Conservation (phyloP, 805 yeast genomes). For the Zygotorulaspora chibaensis region DNA sequence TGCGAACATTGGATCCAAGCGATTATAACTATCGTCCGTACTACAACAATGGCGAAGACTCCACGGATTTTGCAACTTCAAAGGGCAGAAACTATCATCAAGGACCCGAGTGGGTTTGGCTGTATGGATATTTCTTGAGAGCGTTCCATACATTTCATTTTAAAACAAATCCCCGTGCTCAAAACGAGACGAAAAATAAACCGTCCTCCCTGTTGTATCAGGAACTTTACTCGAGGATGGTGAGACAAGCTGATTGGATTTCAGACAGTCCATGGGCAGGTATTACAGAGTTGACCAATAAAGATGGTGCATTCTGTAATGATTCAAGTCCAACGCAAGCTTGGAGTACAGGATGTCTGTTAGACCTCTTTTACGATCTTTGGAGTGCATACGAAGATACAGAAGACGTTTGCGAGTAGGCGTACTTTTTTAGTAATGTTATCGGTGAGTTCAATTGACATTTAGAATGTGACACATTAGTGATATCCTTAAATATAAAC, state of each 20-base stretch:
- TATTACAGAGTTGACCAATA: constrained; percentile 84
- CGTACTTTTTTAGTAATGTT: too few species aligned
- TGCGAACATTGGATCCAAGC: constrained; percentile 87
- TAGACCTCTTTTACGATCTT: constrained; percentile 72
- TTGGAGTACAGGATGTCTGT: constrained; percentile 85
- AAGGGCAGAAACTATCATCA: constrained; percentile 97
- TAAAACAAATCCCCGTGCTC: constrained; percentile 35
- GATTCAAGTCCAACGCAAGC: constrained; percentile 97
- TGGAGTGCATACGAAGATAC: constrained; percentile 34
- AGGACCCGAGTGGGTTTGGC: constrained; percentile 99
- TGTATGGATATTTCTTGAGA: constrained; percentile 78
- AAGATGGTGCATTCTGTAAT: constrained; percentile 71
- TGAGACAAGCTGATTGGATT: constrained; percentile 66
- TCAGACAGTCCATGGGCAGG: constrained; percentile 87
- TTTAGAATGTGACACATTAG: too few species aligned
- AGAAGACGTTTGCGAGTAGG: neutral
- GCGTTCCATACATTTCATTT: constrained; percentile 61
- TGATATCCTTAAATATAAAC: too few species aligned
- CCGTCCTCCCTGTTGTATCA: constrained; percentile 54
- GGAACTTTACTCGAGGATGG: constrained; percentile 55
- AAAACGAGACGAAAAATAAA: constrained; percentile 27
- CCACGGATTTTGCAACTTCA: constrained; percentile 82
- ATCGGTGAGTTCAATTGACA: too few species aligned
- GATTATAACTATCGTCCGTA: constrained; percentile 91
- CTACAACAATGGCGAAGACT: constrained; percentile 76